Conservation (phyloP, 2,329 filamentous ascomycete genomes). For the Keithomyces neogunnii region DNA sequence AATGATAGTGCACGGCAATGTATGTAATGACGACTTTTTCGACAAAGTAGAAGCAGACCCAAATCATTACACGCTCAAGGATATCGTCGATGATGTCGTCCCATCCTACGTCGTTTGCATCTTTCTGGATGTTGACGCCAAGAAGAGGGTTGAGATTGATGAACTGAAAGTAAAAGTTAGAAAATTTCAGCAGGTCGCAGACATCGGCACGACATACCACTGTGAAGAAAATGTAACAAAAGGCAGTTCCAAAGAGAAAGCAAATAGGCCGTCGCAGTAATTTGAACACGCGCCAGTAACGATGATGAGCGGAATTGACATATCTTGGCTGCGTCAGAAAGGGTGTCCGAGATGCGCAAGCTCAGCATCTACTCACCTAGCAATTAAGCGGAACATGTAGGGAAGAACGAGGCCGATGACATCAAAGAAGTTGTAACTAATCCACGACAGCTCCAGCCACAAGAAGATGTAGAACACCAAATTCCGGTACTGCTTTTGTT, state of each 20-base stretch:
- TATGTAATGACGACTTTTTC: slow-evolving; percentile 21
- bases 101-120: background rate
- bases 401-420: too few species aligned
- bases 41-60: slow-evolving; percentile 18
- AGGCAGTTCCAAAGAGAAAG: slow-evolving; percentile 11
- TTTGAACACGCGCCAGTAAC: slow-evolving; percentile 19
- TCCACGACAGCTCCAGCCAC: background rate
- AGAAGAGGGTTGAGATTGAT: too few species aligned
- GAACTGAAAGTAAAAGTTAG: too few species aligned
- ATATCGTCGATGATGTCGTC: background rate
- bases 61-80: slow-evolving; percentile 11
- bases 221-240: slow-evolving; percentile 6
- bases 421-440: background rate
- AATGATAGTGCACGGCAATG: slow-evolving; percentile 20
- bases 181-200: too few species aligned
- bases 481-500: background rate
- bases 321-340: slow-evolving; percentile 11
- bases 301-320: slow-evolving; percentile 18
- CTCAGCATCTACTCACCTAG: background rate
- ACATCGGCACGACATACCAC: too few species aligned
- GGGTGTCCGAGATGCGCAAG: background rate
- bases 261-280: slow-evolving; percentile 15
- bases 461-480: background rate
- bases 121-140: slow-evolving; percentile 9
- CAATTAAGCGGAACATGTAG: too few species aligned